phyloP scores from a whole-genome alignment of 2,329 filamentous ascomycete genomes.

The Tolypocladium ophioglossoides region DNA sequence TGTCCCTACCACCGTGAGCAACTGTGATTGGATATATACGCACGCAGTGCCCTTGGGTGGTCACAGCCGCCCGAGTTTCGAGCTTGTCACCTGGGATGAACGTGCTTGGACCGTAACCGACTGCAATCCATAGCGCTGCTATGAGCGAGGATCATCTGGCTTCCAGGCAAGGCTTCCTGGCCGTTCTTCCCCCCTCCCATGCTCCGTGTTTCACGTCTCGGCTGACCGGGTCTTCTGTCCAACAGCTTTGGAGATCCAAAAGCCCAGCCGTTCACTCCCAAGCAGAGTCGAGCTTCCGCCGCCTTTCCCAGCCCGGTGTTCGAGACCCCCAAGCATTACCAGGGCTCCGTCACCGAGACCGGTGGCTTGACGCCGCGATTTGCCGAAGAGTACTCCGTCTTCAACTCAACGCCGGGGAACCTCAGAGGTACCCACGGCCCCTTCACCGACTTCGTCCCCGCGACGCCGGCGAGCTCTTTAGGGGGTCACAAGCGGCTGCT shows the following conservation, averaged over 20 bases:
- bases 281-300: slow-evolving; percentile 44
- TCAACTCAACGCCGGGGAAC: slow-evolving; percentile 53
- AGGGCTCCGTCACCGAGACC: slow-evolving; percentile 36
- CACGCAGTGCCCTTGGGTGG: neutral
- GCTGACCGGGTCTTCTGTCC: slow-evolving; percentile 23
- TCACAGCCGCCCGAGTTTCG: slow-evolving; percentile 1
- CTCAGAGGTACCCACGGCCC: slow-evolving; percentile 33
- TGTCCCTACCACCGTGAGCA: neutral
- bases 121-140: slow-evolving; percentile 30
- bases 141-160: slow-evolving; percentile 51
- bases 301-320: slow-evolving; percentile 44
- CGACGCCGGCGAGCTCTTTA: slow-evolving; percentile 23
- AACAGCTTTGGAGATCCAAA: slow-evolving; percentile 53
- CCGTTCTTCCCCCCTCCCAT: neutral
- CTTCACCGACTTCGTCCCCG: slow-evolving; percentile 33
- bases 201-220: slow-evolving; percentile 6
- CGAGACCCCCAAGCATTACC: slow-evolving; percentile 42
- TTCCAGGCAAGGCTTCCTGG: slow-evolving; percentile 35
- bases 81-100: slow-evolving; percentile 8
- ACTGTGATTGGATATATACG: neutral
- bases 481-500: slow-evolving; percentile 36
- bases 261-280: slow-evolving; percentile 49
- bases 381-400: slow-evolving; percentile 55
- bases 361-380: slow-evolving; percentile 50
- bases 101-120: slow-evolving; percentile 6